Conservation (phyloP, 768 basidiomycete genomes). For the Boletus edulis region DNA sequence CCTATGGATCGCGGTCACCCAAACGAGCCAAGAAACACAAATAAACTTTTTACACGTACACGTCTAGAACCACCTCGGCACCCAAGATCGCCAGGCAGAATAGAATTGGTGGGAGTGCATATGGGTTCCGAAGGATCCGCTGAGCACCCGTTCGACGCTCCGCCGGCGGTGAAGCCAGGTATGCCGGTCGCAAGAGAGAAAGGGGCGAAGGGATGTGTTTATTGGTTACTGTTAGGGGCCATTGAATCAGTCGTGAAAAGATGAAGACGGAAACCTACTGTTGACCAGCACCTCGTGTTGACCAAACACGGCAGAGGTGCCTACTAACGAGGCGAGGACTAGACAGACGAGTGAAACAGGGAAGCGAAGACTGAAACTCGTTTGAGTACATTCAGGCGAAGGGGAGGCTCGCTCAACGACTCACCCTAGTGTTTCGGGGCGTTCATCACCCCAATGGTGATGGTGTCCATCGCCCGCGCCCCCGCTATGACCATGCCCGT, state of each 20-base stretch:
- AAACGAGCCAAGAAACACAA: not conserved
- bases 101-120: constrained; percentile 59
- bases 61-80: constrained; percentile 51
- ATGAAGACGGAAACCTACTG: constrained; percentile 41
- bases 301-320: constrained; percentile 54
- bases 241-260: constrained; percentile 3
- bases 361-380: constrained; percentile 54
- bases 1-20: constrained; percentile 17
- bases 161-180: constrained; percentile 3
- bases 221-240: constrained; percentile 46
- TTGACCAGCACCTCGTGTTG: constrained; percentile 66
- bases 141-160: constrained; percentile 9
- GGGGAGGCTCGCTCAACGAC: constrained; percentile 13
- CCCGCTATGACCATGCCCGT: constrained; percentile 52
- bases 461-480: constrained; percentile 41
- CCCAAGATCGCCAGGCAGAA: constrained; percentile 56
- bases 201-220: constrained; percentile 58
- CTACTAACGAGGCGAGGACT: constrained; percentile 54
- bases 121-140: constrained; percentile 68
- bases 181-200: constrained; percentile 39
- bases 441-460: constrained; percentile 68
- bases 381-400: not conserved
- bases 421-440: constrained; percentile 39
- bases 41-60: constrained; percentile 42
- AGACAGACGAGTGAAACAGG: constrained; percentile 56